These are phyloP conservation scores for Cantharellus cinnabarinus DNA, from an alignment of 768 basidiomycete genomes.

Conservation along the genomic window DNA sequence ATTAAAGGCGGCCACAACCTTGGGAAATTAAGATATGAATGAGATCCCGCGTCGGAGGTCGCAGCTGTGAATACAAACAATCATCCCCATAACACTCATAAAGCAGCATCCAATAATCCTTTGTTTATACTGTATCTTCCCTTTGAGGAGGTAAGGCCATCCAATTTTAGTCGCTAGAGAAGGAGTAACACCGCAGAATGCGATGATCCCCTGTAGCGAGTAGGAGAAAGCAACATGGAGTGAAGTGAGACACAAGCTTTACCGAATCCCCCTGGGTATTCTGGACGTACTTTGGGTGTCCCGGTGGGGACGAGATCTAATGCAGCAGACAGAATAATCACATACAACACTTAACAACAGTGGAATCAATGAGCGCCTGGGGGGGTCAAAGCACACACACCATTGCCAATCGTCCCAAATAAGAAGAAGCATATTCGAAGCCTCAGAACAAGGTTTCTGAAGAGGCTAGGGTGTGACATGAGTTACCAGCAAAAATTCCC, in stretches of 20 bases:
- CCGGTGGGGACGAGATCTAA: constrained; percentile 80
- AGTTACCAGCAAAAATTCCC: too few relatives aligned
- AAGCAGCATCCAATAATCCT: constrained; percentile 56
- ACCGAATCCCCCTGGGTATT: too few relatives aligned
- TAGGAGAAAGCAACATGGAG: not conserved
- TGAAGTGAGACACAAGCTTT: not conserved
- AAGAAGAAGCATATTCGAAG: constrained; percentile 62
- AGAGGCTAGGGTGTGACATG: too few relatives aligned
- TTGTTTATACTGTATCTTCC: constrained; percentile 58
- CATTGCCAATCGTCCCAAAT: constrained; percentile 86
- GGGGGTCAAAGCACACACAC: constrained; percentile 19
- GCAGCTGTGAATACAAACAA: constrained; percentile 31
- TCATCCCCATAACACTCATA: constrained; percentile 66
- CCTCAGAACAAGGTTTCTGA: not conserved
- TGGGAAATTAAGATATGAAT: not conserved
- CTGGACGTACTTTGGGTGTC: constrained; percentile 42
- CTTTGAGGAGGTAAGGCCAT: constrained; percentile 83
- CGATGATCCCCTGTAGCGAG: constrained; percentile 44
- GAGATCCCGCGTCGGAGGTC: not conserved
- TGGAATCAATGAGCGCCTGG: not conserved
- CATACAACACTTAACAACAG: constrained; percentile 56
- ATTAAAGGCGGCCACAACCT: constrained; percentile 43
- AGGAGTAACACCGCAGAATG: constrained; percentile 88
- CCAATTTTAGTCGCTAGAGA: constrained; percentile 68
- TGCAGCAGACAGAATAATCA: constrained; percentile 90